A percentile compares a stretch with the other conserved stretches of the same genome.
Conservation (phyloP, 2,329 filamentous ascomycete species). For the Phialophora expanda region DNA sequence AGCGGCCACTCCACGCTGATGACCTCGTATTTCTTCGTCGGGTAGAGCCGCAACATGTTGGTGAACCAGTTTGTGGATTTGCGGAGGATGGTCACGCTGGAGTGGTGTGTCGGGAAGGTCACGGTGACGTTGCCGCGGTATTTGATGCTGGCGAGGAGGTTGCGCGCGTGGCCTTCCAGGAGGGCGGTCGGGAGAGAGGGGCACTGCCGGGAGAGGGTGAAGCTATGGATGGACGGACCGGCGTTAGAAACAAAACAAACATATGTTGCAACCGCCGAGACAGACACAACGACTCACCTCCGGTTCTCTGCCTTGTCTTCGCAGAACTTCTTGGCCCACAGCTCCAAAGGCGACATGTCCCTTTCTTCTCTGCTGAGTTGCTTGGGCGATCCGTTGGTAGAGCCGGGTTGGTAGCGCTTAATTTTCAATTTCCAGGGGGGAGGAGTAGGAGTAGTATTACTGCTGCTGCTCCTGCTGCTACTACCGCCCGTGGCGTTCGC, state of each 20-base stretch:
- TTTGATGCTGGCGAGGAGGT: constrained; percentile 39
- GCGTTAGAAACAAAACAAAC: neutral
- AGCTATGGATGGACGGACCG: constrained; percentile 13
- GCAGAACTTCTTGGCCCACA: constrained; percentile 39
- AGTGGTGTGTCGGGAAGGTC: constrained; percentile 38
- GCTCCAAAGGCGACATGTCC: constrained; percentile 32
- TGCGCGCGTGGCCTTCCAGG: constrained; percentile 42
- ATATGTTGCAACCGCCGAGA: too few relatives aligned
- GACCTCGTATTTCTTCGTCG: constrained; percentile 40
- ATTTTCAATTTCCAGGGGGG: constrained; percentile 2
- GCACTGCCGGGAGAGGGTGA: constrained; percentile 29
- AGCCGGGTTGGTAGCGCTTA: constrained; percentile 12
- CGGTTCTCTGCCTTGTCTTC: constrained; percentile 37
- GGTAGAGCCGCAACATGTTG: constrained; percentile 36
- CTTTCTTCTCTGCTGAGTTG: constrained; percentile 14
- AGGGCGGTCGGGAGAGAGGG: constrained; percentile 29
- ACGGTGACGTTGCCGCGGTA: constrained; percentile 40
- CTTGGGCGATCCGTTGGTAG: constrained; percentile 22
- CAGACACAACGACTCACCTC: constrained; percentile 18
- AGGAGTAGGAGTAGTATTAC: neutral
- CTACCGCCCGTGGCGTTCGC: neutral
- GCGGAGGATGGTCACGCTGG: constrained; percentile 36
- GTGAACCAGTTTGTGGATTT: constrained; percentile 39
- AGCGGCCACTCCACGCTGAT: constrained; percentile 40
- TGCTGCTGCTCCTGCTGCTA: constrained; percentile 5